Evolutionary conservation across 441 rosid species (phyloP).

Genomic region (Euphorbia corollata): DNA sequence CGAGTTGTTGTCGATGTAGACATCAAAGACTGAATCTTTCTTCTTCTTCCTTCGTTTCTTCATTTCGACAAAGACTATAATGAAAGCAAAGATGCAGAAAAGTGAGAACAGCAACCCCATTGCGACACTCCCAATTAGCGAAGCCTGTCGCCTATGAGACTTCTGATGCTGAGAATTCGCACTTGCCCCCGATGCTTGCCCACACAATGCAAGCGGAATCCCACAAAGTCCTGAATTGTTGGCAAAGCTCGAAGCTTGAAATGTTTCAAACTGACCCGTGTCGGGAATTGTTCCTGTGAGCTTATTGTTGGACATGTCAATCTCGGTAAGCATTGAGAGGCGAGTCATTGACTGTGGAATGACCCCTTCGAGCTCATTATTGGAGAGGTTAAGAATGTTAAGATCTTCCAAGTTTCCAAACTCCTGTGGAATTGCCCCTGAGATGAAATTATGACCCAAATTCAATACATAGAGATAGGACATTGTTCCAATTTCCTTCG

Average conservation of each 20-base stretch:
- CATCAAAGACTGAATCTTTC: slow-evolving; percentile 51
- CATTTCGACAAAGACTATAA: slow-evolving; percentile 50
- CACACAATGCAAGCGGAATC: slow-evolving; percentile 60
- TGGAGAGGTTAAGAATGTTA: slow-evolving; percentile 76
- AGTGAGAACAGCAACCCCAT: slow-evolving; percentile 76
- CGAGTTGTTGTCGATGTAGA: slow-evolving; percentile 52
- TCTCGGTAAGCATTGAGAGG: slow-evolving; percentile 53
- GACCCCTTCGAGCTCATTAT: slow-evolving; percentile 50
- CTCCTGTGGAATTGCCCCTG: slow-evolving; percentile 68
- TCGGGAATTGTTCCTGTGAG: slow-evolving; percentile 73
- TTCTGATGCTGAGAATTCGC: slow-evolving; percentile 38
- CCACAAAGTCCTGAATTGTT: slow-evolving; percentile 92
- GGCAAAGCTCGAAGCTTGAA: slow-evolving; percentile 48
- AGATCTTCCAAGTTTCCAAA: slow-evolving; percentile 56
- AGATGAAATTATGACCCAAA: slow-evolving; percentile 63
- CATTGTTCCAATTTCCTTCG: slow-evolving; percentile 72
- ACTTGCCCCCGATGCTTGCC: slow-evolving; percentile 11
- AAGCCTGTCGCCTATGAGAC: slow-evolving; percentile 44
- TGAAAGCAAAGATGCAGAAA: slow-evolving; percentile 59
- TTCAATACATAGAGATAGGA: slow-evolving; percentile 63
- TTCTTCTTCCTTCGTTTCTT: slow-evolving; percentile 68
- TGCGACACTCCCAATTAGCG: slow-evolving; percentile 65
- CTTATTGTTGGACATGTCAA: slow-evolving; percentile 65
- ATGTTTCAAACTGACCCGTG: slow-evolving; percentile 77
- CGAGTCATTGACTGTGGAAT: slow-evolving; percentile 59